phyloP scores from a whole-genome alignment of 805 yeast genomes.

The Cyberlindnera bimundalis region DNA sequence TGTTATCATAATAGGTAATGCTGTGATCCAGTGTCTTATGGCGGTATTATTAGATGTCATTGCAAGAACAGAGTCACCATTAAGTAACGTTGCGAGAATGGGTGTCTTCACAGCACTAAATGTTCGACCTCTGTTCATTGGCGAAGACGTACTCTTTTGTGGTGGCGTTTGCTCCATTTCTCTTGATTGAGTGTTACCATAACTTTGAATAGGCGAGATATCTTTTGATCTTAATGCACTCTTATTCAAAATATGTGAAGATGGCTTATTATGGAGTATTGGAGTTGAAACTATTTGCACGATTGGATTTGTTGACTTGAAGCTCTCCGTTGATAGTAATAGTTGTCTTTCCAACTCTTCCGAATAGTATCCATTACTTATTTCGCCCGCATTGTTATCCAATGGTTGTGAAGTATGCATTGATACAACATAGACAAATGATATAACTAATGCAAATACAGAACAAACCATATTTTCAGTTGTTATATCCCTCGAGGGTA shows the following conservation, averaged over 20 bases:
- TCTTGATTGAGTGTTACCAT: background rate
- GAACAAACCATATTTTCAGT: conserved; percentile 11
- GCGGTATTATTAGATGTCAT: background rate
- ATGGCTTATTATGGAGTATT: background rate
- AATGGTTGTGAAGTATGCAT: conserved; percentile 10
- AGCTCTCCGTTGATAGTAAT: conserved; percentile 11
- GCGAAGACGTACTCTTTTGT: background rate
- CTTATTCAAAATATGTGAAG: background rate
- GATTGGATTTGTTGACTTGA: conserved; percentile 6
- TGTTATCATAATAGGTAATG: conserved; percentile 28
- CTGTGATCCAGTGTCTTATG: conserved; percentile 1
- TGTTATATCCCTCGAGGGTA: background rate
- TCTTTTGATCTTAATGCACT: conserved; percentile 7
- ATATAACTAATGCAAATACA: conserved; percentile 1
- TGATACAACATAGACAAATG: conserved; percentile 12
- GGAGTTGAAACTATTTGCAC: conserved; percentile 6
- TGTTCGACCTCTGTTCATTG: conserved; percentile 1
- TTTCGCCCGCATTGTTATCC: background rate
- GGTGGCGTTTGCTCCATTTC: conserved; percentile 3
- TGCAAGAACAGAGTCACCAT: conserved; percentile 15
- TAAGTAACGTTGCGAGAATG: conserved; percentile 19
- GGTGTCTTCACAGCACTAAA: conserved; percentile 19
- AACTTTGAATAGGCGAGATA: conserved; percentile 12
- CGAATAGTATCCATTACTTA: background rate
- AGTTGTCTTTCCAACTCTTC: conserved; percentile 15